Evolutionary conservation across 441 rosid genomes (phyloP), one percentile per base, ranked within the genome.

Genomic region (Lepidium campestre): DNA sequence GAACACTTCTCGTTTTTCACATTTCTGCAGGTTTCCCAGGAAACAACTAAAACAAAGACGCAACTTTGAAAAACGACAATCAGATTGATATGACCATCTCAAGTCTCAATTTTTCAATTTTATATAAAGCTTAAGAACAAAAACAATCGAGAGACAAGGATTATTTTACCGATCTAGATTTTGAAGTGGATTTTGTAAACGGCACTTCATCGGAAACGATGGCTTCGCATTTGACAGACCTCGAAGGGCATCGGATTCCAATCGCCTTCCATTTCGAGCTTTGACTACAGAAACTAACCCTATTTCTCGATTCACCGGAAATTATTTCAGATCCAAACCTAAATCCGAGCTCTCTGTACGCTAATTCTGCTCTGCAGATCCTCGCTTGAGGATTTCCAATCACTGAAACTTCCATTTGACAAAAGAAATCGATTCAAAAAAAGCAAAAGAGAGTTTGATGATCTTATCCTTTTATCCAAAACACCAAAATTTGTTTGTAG

Each of bases 321-420:
- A 62, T 36, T 13, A 35, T 57, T 39, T 50, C 41, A 18, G 68
- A 72, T 47, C 49, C 68, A 35, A 57, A 27, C 11, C 74, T 68
- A 44, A 73, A 73, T 17, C 77, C 70, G 32, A 69, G 64, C 49
- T 78, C 85, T 40, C 80, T 78, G 55, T 8, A 31, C 0, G 76
- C 78, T 32, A 74, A 65, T 15, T 79, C 85, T 2, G 78, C 74
- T 62, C 77, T 67, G 22, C 65, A 68, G 36, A 79, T 63, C 42
- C 61, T 77, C 2, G 82, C 84, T 79, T 80, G 89, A 27, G 93
- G 71, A 40, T 72, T 80, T 3, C 85, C 83, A n/a, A 85, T 83
- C 65, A 84, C 80, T 7, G 93, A 84, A 13, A 86, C 79, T 79
- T 92, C 96, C 93, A 90, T 89, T 56, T 12, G 7, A n/a, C 11